Conservation (phyloP, 768 basidiomycete species). For the Boletus rufocinnamomeus region DNA sequence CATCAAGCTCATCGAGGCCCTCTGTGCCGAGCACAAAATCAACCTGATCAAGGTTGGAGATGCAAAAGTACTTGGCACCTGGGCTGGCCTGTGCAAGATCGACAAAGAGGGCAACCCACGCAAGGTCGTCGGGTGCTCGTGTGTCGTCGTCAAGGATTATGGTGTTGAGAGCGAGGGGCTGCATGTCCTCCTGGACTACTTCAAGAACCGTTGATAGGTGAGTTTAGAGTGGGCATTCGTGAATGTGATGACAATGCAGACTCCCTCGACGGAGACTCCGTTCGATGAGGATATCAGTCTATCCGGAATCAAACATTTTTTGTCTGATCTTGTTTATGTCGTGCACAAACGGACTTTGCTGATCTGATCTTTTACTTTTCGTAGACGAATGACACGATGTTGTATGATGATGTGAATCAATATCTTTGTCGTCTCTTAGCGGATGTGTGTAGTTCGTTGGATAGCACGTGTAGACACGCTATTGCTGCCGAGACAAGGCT, state of each 20-base stretch:
- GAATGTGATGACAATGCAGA: conserved; percentile 79
- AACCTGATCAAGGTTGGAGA: conserved; percentile 99
- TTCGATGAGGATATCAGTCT: conserved; percentile 58
- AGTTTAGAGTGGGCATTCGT: conserved; percentile 21
- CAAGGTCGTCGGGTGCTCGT: conserved; percentile 91
- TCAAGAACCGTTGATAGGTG: conserved; percentile 81
- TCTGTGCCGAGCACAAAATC: conserved; percentile 99
- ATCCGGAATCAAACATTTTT: conserved; percentile 34
- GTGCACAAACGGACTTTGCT: conserved; percentile 8
- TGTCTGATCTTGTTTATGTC: conserved; percentile 54
- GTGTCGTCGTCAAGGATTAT: conserved; percentile 98
- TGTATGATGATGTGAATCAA: conserved; percentile 20
- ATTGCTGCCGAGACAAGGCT: not conserved
- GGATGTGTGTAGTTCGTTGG: conserved; percentile 5
- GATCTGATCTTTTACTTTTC: conserved; percentile 2
- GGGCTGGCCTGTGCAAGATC: conserved; percentile 99
- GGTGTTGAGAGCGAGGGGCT: conserved; percentile 94
- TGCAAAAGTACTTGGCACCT: conserved; percentile 95
- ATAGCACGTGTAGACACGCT: not conserved
- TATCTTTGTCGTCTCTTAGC: conserved; percentile 1
- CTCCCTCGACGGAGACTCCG: conserved; percentile 86
- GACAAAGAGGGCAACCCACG: conserved; percentile 98
- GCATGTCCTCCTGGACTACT: conserved; percentile 92
- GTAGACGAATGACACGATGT: conserved; percentile 10
- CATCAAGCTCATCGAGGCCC: conserved; percentile 99